A percentile compares a stretch with the other conserved stretches of the same genome.
These are phyloP conservation scores for Piper longum DNA, from an alignment of 164 flowering plant genomes.

Conservation along the genomic window DNA sequence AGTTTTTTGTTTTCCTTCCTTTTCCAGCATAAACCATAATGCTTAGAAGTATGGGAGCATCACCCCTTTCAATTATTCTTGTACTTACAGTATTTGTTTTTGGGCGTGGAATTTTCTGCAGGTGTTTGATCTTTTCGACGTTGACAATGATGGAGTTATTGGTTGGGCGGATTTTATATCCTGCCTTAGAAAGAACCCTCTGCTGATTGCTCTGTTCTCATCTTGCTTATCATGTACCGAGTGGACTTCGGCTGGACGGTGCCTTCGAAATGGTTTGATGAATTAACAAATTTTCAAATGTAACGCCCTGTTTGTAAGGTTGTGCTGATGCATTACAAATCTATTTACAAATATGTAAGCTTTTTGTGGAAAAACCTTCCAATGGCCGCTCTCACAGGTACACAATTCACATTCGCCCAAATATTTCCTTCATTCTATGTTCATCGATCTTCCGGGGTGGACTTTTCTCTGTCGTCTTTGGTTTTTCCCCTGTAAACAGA, in stretches of 20 bases:
- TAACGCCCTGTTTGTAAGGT: too few relatives aligned
- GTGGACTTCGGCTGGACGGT: neutral
- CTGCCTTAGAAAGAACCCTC: slow-evolving; percentile 19
- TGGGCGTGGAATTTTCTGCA: neutral
- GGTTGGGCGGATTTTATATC: slow-evolving; percentile 24
- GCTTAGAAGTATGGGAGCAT: neutral
- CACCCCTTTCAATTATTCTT: too few relatives aligned
- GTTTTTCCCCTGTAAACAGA: too few relatives aligned
- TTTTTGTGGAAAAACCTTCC: too few relatives aligned
- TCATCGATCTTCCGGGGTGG: too few relatives aligned
- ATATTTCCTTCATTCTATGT: too few relatives aligned
- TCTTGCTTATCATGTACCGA: neutral
- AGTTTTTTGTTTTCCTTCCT: neutral
- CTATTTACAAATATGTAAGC: too few relatives aligned
- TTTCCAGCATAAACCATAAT: neutral
- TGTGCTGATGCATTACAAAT: too few relatives aligned
- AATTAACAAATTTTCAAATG: neutral
- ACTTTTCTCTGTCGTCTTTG: too few relatives aligned
- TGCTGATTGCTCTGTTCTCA: neutral
- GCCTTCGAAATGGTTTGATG: neutral
- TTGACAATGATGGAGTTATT: slow-evolving; percentile 24
- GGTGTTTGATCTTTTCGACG: slow-evolving; percentile 4
- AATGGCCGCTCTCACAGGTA: too few relatives aligned
- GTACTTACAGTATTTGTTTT: neutral
- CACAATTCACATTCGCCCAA: too few relatives aligned